Base-by-base conservation (phyloP, 371 early-diverging fungal species). In the Apophysomyces variabilis region DNA sequence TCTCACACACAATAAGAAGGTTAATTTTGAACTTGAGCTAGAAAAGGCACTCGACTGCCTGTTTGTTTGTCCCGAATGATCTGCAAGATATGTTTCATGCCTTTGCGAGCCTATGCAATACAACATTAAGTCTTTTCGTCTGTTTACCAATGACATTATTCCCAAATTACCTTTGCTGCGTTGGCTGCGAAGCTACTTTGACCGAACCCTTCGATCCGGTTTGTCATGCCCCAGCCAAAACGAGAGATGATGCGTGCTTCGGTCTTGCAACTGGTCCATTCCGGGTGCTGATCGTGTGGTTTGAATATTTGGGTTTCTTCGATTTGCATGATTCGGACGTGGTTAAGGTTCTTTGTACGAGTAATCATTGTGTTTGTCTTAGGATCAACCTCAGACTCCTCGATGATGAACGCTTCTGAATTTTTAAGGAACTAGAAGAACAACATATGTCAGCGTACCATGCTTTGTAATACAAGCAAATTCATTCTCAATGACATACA, bases 311-410 rank as follows among this genome's bases (percentile, higher is more conserved):
- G 96, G 35, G 89, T 88, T 73, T 97, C 98, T 70, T 95, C 96
- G 26, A 98, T 89, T 66, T 93, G 87, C 92, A 98, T 92, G 37
- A 96, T 78, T 57, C 97, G 89, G 43, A 89, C 92, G 74, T 98
- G 98, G 62, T 92, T 93, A 58, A 98, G 72, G 75, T 98, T 98
- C 67, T 91, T 87, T 37, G 95, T 93, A 8, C 86, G 84, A 36
- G 96, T 94, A 36, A 84, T 82, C 92, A 98, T 94, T 16, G 85
- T 90, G 63, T 86, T 80, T 13, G 77, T 76, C 57, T 78, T 73
- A 11, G 93, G 93, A 78, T 98, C 90, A 26, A 97, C 91, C 65
- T 87, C 87, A 12, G 95, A 93, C 66, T 92, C 89, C 79, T 96
- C 96, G 61, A 96, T 79, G 38, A 95, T 88, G 74, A 84, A 94